Conservation (phyloP, 306 rosid species). For the Sindora glabra region DNA sequence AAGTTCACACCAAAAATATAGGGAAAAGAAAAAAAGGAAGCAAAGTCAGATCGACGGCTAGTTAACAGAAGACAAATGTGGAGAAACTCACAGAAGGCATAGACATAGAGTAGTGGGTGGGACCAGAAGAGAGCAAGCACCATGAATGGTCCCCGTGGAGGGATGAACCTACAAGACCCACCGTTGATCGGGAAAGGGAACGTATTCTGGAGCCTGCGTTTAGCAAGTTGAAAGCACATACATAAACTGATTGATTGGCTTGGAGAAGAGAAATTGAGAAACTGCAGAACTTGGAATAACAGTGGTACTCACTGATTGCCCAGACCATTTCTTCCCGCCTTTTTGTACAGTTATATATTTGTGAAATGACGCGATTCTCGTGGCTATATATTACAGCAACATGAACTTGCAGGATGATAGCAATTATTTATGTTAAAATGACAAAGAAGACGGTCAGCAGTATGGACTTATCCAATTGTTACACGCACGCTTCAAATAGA, state of each 20-base stretch:
- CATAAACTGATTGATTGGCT: background rate
- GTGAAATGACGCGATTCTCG: background rate
- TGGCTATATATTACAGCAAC: background rate
- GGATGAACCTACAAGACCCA: conserved; percentile 14
- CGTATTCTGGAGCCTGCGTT: conserved; percentile 43
- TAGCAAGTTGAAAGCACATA: background rate
- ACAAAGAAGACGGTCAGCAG: conserved; percentile 4
- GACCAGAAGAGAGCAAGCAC: conserved; percentile 17
- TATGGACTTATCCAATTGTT: conserved; percentile 11
- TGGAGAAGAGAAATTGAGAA: too few species aligned
- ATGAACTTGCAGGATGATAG: background rate
- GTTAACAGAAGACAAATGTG: background rate
- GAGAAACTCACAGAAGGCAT: conserved; percentile 36
- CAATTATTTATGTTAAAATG: background rate
- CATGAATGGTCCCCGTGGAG: conserved; percentile 17
- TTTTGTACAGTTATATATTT: background rate
- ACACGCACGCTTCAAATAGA: conserved; percentile 19
- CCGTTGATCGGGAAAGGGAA: conserved; percentile 30
- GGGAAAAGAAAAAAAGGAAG: background rate
- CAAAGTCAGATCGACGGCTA: too few species aligned
- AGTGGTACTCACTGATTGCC: conserved; percentile 44
- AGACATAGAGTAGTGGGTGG: conserved; percentile 14
- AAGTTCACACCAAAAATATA: background rate
- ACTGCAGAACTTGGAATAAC: background rate
- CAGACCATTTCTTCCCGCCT: conserved; percentile 40